Base-by-base conservation (phyloP, 176 grass and related monocot species). In the Oryza nivara region DNA sequence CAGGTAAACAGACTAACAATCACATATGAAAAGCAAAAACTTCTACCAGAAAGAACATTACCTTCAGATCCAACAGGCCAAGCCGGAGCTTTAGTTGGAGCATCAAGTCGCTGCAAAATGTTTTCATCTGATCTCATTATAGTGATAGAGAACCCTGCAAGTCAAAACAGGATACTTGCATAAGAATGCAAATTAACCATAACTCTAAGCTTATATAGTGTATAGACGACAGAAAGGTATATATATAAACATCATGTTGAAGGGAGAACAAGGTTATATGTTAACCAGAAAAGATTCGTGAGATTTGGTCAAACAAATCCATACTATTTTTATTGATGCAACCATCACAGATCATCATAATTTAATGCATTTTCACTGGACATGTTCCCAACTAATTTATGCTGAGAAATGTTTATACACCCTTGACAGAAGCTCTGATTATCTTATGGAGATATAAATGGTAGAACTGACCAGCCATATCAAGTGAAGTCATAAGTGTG, bases 41-140 rank as follows among this genome's bases (percentile, higher is more conserved):
- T 82, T 73, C 66, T 73, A 13, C 25, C 5, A 77, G 54, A 9
- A 80, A 61, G 46, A 82, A 23, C 14, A 36, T 69, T 90, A 96
- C 96, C 96, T 96, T 99, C 93, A 84, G 74, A 92, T 89, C 87
- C 97, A 94, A 96, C 92, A 84, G 91, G 97, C 97, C 97, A 99
- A 83, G 88, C 91, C 30, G 81, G 93, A 88, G 93, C 93, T 86
- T 79, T 89, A 75, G 97, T 94, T 11, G 97, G 97, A 83, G 97
- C 97, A 89, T 99, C 97, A 77, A 99, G 90, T 69, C 90, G 85
- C 60, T 92, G 84, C 77, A 99, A 89, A 87, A 99, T 92, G 43
- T 66, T 87, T 76, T 91, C 72, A 45, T 96, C 92, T 43, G 93
- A 91, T 80, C 87, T 96, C 97, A 96, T 94, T 71, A 99, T 90